phyloP scores from a whole-genome alignment of 1,284 basidiomycete species.

The Cronartium ribicola region DNA sequence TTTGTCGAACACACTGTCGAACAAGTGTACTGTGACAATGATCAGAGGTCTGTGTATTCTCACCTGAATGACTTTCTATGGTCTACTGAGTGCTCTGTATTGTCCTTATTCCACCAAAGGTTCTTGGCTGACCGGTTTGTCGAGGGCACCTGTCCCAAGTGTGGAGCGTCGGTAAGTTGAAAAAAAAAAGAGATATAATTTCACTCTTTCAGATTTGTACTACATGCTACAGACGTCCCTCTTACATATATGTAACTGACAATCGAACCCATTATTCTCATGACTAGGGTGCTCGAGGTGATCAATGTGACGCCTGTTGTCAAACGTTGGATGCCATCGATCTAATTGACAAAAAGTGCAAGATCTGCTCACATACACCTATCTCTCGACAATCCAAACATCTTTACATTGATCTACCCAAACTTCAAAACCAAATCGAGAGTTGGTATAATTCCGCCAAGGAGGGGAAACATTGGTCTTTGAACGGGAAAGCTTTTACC shows the following conservation, averaged over 20 bases:
- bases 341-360: conserved; percentile 90
- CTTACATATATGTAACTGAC: not conserved
- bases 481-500: conserved; percentile 83
- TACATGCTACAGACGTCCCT: conserved; percentile 1
- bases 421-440: conserved; percentile 75
- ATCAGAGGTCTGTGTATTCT: conserved; percentile 63
- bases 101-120: conserved; percentile 53
- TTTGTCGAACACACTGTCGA: conserved; percentile 77
- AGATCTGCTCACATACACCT: conserved; percentile 75
- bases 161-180: conserved; percentile 67
- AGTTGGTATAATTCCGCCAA: conserved; percentile 80
- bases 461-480: conserved; percentile 81
- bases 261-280: no score
- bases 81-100: not conserved
- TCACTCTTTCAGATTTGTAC: conserved; percentile 4
- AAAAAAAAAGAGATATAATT: not conserved
- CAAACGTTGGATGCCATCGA: conserved; percentile 84
- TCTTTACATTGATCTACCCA: conserved; percentile 85
- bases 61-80: not conserved
- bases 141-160: conserved; percentile 87
- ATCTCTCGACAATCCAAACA: conserved; percentile 65
- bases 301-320: conserved; percentile 94
- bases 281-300: conserved; percentile 85
- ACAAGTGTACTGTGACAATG: conserved; percentile 89
- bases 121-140: conserved; percentile 94